Evolutionary conservation across 2,329 filamentous ascomycete genomes (phyloP), one percentile per base, ranked within the genome.

Genomic region (Fusarium temperatum): DNA sequence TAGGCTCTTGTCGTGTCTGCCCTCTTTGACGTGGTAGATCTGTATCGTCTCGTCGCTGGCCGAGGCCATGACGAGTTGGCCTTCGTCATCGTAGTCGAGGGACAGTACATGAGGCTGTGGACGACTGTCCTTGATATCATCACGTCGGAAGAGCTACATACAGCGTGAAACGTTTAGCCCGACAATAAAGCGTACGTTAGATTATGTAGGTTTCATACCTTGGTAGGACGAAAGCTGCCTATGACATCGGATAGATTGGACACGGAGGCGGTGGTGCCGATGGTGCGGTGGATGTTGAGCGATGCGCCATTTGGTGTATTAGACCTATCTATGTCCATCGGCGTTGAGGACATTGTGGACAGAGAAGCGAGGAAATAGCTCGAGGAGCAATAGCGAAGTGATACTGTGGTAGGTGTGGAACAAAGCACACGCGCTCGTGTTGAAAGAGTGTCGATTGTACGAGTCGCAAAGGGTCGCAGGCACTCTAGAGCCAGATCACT

Each of bases 11-110:
- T 94, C 93, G 77, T 95, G 92, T 69, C 93, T 93, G 9, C 96
- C 96, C 74, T 98, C 95, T 78, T 93, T 94, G 72, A 97, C 92
- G 78, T 96, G 97, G 85, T 97, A 99, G 38, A 99, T 92, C 80
- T 98, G 95, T 72, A 99, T 93, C 8, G 94, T 97, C 81, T 98
- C 95, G 82, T 99, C 96, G 84, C 94, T 95, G 75, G 95, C 94
- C 11, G 95, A 94, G 0, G 95, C 94, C 83, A 99, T 94, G 68
- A 97, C 89, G 56, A 96, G 93, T 82, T 98, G 95, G 82, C 96
- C 96, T 48, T 94, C 93, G 84, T 98, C 95, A 82, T 98, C 95
- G 81, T 98, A 99, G 85, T 99, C 96, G 77, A 99, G 90, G 4
- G 96, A 98, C 14, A 96, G 93, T 68, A 98, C 90, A 74, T 91